These are phyloP conservation scores for Diplodia scrobiculata DNA, from an alignment of 2,329 filamentous ascomycete genomes.

Conservation along the genomic window DNA sequence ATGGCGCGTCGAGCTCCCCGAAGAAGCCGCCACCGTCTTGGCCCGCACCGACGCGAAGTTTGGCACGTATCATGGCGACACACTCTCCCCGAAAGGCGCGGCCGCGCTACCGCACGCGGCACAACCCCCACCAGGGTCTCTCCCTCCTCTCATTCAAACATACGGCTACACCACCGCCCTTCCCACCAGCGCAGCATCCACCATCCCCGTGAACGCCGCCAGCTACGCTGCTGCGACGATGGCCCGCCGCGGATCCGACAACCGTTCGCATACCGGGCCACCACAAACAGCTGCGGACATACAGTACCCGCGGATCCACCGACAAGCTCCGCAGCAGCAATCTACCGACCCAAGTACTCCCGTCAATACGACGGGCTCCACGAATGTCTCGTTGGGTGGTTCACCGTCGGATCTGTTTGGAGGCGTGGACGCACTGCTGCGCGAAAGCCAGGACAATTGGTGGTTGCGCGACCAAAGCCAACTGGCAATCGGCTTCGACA, in stretches of 20 bases:
- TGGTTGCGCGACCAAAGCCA: constrained; percentile 65
- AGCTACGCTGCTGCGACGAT: neutral
- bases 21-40: constrained; percentile 77
- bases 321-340: neutral
- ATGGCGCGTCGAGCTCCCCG: constrained; percentile 84
- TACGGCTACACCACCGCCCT: constrained; percentile 17
- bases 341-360: constrained; percentile 12
- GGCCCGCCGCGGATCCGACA: constrained; percentile 13
- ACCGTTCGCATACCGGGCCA: constrained; percentile 32
- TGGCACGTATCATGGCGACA: constrained; percentile 58
- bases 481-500: constrained; percentile 63
- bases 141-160: constrained; percentile 5
- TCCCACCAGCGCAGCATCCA: neutral
- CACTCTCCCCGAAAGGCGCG: constrained; percentile 12
- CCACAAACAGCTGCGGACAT: constrained; percentile 12
- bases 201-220: neutral
- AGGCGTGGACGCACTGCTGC: constrained; percentile 61
- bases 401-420: constrained; percentile 60
- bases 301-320: constrained; percentile 14
- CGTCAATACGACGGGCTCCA: neutral
- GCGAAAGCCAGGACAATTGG: constrained; percentile 61
- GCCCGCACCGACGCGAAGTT: constrained; percentile 77
- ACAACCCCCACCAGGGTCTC: constrained; percentile 14
- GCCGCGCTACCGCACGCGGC: constrained; percentile 30
- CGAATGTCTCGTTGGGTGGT: constrained; percentile 34